These are phyloP conservation scores for Vitis hybrid DNA, from an alignment of 177 flowering plant species.

Conservation along the genomic window DNA sequence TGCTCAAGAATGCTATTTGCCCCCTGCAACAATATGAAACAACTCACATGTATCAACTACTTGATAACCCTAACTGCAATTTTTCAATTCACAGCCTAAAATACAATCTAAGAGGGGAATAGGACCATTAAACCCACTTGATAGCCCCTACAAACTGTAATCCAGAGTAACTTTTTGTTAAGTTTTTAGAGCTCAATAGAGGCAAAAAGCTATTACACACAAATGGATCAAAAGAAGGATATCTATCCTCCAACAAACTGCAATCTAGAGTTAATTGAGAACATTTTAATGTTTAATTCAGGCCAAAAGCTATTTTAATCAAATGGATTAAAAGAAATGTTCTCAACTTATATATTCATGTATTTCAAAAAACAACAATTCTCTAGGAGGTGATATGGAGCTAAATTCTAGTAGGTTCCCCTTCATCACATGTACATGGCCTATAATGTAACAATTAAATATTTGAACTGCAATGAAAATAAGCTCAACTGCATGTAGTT, in stretches of 20 bases:
- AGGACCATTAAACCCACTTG: background rate
- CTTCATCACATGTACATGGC: background rate
- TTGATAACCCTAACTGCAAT: background rate
- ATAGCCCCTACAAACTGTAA: too few relatives aligned
- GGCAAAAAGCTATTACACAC: too few relatives aligned
- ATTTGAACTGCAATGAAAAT: too few relatives aligned
- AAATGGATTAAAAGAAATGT: background rate
- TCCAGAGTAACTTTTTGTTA: too few relatives aligned
- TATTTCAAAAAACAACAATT: background rate
- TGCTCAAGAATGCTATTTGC: constrained; percentile 47
- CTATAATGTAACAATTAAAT: too few relatives aligned
- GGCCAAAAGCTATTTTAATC: background rate
- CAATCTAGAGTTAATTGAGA: background rate
- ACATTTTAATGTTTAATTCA: background rate
- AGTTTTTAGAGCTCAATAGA: too few relatives aligned
- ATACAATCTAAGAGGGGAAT: background rate
- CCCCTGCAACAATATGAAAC: constrained; percentile 44
- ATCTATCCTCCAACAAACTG: background rate
- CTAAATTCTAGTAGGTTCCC: background rate
- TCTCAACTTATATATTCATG: background rate
- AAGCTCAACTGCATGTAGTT: too few relatives aligned
- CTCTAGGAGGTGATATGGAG: background rate
- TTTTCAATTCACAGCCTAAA: background rate
- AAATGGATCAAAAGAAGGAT: too few relatives aligned
- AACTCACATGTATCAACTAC: constrained; percentile 2